These are phyloP conservation scores for Colletotrichum gigasporum DNA, from an alignment of 2,329 filamentous ascomycete species.

Conservation along the genomic window DNA sequence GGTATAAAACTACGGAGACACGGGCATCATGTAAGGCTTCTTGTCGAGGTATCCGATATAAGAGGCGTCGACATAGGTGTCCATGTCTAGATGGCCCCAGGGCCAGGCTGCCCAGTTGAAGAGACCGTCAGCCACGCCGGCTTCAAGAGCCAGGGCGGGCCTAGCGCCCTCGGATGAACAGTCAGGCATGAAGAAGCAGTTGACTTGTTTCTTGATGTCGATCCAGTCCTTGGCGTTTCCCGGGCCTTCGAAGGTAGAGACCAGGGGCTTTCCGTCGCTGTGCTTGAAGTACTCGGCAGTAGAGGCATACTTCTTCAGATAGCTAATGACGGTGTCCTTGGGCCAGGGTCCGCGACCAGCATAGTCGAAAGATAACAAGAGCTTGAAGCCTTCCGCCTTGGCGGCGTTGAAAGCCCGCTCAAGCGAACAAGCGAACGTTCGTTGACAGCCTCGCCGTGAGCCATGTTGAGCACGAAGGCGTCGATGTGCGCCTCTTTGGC, in stretches of 20 bases:
- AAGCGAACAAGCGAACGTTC: constrained; percentile 28
- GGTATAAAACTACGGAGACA: constrained; percentile 68
- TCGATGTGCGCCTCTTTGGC: constrained; percentile 21
- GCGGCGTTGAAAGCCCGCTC: background rate
- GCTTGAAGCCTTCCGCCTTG: constrained; percentile 20
- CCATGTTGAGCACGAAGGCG: constrained; percentile 17
- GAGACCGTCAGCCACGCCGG: constrained; percentile 42
- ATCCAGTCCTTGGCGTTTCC: constrained; percentile 51
- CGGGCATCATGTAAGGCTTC: constrained; percentile 62
- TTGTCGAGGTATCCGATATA: constrained; percentile 50
- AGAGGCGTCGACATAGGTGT: constrained; percentile 33
- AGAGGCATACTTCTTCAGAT: constrained; percentile 4
- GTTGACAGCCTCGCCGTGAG: constrained; percentile 16
- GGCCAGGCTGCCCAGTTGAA: constrained; percentile 50
- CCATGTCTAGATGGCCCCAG: constrained; percentile 32
- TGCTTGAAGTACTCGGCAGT: constrained; percentile 32
- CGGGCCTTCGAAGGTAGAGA: constrained; percentile 55
- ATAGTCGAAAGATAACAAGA: constrained; percentile 20
- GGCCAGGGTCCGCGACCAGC: constrained; percentile 1
- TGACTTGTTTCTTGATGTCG: constrained; percentile 47
- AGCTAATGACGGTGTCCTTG: background rate
- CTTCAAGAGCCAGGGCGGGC: constrained; percentile 52
- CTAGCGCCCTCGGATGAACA: constrained; percentile 48
- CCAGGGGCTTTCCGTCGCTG: constrained; percentile 41
- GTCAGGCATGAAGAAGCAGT: constrained; percentile 54